Evolutionary conservation across 164 flowering plant species (phyloP), one percentile per base, ranked within the genome.

Genomic region (Nelumbo lutea): DNA sequence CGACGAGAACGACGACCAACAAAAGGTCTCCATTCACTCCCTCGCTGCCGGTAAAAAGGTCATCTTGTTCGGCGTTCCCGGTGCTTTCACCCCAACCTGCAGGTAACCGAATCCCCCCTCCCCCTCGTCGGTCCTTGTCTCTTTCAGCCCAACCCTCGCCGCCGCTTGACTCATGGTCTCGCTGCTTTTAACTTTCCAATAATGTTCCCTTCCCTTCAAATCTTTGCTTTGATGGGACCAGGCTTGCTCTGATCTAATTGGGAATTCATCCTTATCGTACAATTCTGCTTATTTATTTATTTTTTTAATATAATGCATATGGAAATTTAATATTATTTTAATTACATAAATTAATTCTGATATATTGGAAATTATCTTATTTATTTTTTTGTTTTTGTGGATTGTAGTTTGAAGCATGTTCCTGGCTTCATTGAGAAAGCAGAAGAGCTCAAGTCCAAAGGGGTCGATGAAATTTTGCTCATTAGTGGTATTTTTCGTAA

Each of bases 71-170:
- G 98, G 86, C 27, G 95, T 93, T 27, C 98, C 98, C 76, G 98
- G 98, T 55, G 98, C 98, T 55, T 93, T 90, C 82, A 93, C 98
- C 66, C 94, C 96, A 5, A 88, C 96, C 64, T 93, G 96, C 96
- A 93, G 98, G 98, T 88, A 68, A 27, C 27, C 27, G 27, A 27
- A 27, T 27, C 27, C 27, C 27, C 27, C 27, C 27, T 27, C 27
- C 27, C 27, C 27, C 27, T 27, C 27, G 27, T 27, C 27, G 27
- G 27, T 27, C 27, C 27, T 27, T 27, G 27, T 27, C 27, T 27
- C 27, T 27, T 27, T 27, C 27, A 27, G 27, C 27, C 27, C 27
- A 27, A 27, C 27, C 27, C 27, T 27, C 27, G 27, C 27, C 27
- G 27, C 27, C 27, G 27, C 27, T 27, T 27, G 0, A 27, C 27